Conservation (phyloP, 768 basidiomycete species). For the Podaxis sp. region DNA sequence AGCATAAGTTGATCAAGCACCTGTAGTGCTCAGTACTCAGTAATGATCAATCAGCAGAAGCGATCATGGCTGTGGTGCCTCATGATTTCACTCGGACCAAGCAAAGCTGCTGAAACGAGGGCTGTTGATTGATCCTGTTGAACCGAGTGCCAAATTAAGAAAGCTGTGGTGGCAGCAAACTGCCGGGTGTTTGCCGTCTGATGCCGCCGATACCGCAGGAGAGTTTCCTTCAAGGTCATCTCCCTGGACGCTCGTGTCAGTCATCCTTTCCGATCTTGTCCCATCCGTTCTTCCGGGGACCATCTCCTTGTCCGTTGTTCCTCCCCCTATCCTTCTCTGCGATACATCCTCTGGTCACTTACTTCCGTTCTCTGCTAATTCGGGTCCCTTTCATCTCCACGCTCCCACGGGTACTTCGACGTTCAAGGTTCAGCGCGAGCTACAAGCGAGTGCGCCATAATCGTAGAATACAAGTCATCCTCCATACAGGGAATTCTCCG, state of each 20-base stretch:
- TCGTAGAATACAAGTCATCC: background rate
- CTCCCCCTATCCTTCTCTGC: background rate
- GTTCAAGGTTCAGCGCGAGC: background rate
- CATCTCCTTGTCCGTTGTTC: constrained; percentile 11
- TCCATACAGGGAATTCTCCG: background rate
- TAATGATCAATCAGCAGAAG: background rate
- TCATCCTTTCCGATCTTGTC: background rate
- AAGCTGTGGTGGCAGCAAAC: background rate
- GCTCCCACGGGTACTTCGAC: background rate
- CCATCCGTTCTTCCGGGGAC: background rate
- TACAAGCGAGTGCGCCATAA: background rate
- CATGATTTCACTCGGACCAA: too few relatives aligned
- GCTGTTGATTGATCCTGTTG: background rate
- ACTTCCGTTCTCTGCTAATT: background rate
- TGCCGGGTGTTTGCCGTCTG: background rate
- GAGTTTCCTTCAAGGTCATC: background rate
- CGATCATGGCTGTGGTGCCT: background rate
- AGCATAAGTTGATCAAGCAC: background rate
- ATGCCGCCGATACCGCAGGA: background rate
- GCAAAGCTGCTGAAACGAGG: background rate
- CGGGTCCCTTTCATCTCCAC: background rate
- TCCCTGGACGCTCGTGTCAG: background rate
- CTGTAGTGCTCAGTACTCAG: background rate
- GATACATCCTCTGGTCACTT: background rate
- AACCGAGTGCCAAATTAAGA: constrained; percentile 1